phyloP scores from a whole-genome alignment of 2,329 filamentous ascomycete genomes.

The Cladosporium sp. region DNA sequence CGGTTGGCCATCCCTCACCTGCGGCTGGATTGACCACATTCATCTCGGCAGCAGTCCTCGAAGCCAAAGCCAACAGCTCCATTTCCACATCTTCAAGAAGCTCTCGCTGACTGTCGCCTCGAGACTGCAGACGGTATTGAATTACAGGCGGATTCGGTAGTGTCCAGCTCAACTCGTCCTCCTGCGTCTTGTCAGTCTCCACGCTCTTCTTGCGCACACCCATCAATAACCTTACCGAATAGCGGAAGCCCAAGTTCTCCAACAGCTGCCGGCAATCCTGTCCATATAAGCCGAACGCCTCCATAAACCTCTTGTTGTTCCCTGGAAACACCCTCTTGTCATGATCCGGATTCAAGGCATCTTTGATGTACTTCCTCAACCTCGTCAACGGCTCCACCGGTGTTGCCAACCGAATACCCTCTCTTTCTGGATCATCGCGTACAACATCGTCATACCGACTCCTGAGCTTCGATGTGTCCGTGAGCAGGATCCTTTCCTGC shows the following conservation, averaged over 20 bases:
- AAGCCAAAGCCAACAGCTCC: conserved; percentile 54
- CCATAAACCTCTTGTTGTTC: conserved; percentile 60
- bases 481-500: conserved; percentile 49
- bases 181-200: neutral
- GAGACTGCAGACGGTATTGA: conserved; percentile 19
- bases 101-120: conserved; percentile 27
- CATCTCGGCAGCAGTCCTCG: conserved; percentile 29
- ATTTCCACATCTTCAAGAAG: conserved; percentile 58
- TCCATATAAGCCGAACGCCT: conserved; percentile 51
- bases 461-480: conserved; percentile 49
- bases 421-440: conserved; percentile 50
- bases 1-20: conserved; percentile 26
- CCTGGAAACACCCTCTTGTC: conserved; percentile 53
- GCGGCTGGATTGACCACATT: conserved; percentile 24
- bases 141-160: conserved; percentile 25
- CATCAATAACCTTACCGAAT: conserved; percentile 19
- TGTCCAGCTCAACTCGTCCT: conserved; percentile 22
- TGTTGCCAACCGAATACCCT: conserved; percentile 48
- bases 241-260: conserved; percentile 54
- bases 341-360: conserved; percentile 50
- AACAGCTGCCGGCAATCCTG: conserved; percentile 57
- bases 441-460: conserved; percentile 52
- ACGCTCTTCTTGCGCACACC: neutral
- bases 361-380: conserved; percentile 56
- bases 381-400: conserved; percentile 54